Base-by-base conservation (phyloP, 1,284 basidiomycete genomes). In the Rugosomyces carneus region DNA sequence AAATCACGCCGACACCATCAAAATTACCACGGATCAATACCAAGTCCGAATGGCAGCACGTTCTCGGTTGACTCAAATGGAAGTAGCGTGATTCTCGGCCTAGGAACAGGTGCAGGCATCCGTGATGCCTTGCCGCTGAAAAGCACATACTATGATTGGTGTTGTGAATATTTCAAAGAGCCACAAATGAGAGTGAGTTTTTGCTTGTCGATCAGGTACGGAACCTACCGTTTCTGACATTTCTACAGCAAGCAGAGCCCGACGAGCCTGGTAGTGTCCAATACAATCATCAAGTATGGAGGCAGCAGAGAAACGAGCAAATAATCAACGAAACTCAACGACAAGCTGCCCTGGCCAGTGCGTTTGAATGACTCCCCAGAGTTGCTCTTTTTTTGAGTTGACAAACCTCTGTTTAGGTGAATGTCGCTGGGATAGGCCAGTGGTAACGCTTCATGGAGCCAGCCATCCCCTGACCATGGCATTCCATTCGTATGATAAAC, bases 201-300 rank as follows among this genome's bases (percentile, higher is more conserved):
- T 31, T 11, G 5, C n/a, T 36, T 21, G 13, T 5, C 27, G 3
- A 37, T 20, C 23, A 1, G 8, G 27, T 44, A 29, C 9, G 13
- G 31, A 52, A 23, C 21, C 21, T 23, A 23, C 21, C 11, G 10
- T 35, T 47, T 47, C 36, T 49, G 39, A 47, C 44, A 41, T 13
- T 16, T 50, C 39, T 51, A 20, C 53, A 93, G 89, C 87, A 93
- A 76, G 82, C 90, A 15, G 95, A 99, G 63, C 83, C 83, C 3
- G 93, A 98, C 60, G 96, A 99, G 64, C 93, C 94, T 13, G 95
- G 95, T 2, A 94, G 90, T 52, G 71, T 89, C 38, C 84, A 89
- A 57, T 98, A 95, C 62, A 98, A 97, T 60, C 89, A 95, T 57
- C 93, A 97, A 60, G 82, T 94, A 2, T 99, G 95, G 95, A 76